Conservation (phyloP, 805 yeast genomes). For the Candida morakotiae region DNA sequence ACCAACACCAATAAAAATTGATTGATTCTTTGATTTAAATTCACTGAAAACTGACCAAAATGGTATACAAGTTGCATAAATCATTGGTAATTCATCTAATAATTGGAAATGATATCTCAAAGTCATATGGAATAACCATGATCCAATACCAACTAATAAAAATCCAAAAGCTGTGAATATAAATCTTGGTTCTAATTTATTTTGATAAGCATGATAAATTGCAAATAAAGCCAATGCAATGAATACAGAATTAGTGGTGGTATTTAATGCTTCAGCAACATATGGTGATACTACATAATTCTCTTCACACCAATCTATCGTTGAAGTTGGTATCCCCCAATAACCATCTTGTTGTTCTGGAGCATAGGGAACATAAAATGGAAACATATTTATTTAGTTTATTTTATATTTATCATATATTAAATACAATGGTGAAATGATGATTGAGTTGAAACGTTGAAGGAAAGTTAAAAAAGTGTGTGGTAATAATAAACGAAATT, state of each 20-base stretch:
- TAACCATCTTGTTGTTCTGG: slow-evolving; percentile 51
- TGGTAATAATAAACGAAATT: neutral
- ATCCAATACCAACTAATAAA: slow-evolving; percentile 85
- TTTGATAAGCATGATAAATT: slow-evolving; percentile 53
- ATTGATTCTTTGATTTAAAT: slow-evolving; percentile 36
- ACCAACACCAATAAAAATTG: slow-evolving; percentile 42
- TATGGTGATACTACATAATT: slow-evolving; percentile 84
- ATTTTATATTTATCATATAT: neutral
- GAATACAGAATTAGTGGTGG: slow-evolving; percentile 68
- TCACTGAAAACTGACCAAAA: slow-evolving; percentile 78
- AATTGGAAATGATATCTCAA: slow-evolving; percentile 83
- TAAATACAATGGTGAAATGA: no score
- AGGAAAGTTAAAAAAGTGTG: no score
- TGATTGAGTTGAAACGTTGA: no score
- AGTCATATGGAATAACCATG: slow-evolving; percentile 97
- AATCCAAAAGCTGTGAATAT: slow-evolving; percentile 73
- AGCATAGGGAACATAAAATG: slow-evolving; percentile 54
- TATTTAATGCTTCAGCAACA: slow-evolving; percentile 87
- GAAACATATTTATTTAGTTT: slow-evolving; percentile 25
- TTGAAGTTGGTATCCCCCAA: slow-evolving; percentile 85
- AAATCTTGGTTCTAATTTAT: slow-evolving; percentile 68
- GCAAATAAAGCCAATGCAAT: slow-evolving; percentile 57
- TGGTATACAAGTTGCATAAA: slow-evolving; percentile 95
- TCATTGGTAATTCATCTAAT: slow-evolving; percentile 96
- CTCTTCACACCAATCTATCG: slow-evolving; percentile 99